phyloP scores from a whole-genome alignment of 257 asterid species.

The Solanum clarkiae region DNA sequence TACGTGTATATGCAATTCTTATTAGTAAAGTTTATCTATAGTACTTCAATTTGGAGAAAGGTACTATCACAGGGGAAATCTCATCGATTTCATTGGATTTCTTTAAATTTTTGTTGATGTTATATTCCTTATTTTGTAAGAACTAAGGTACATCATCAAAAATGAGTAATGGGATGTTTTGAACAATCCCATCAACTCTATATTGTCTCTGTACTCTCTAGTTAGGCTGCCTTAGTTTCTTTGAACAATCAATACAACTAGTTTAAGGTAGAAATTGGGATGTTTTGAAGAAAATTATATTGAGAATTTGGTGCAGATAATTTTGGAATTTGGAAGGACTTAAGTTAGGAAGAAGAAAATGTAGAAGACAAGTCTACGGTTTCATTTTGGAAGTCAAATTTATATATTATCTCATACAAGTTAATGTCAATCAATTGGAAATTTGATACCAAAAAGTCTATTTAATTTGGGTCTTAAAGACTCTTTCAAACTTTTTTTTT shows the following conservation, averaged over 20 bases:
- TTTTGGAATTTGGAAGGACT: background rate
- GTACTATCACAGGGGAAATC: background rate
- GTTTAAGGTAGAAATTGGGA: background rate
- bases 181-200: too few relatives aligned
- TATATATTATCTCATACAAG: background rate
- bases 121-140: too few relatives aligned
- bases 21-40: background rate
- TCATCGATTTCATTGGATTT: background rate
- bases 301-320: background rate
- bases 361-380: background rate
- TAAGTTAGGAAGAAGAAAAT: background rate
- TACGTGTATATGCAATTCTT: background rate
- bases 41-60: background rate
- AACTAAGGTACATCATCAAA: too few relatives aligned
- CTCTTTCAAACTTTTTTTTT: background rate
- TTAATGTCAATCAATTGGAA: background rate
- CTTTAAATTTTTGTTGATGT: background rate
- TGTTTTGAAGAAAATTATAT: background rate
- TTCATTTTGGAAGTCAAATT: background rate
- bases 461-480: background rate
- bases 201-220: background rate
- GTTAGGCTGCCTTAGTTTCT: background rate
- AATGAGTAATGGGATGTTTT: too few relatives aligned
- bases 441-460: background rate
- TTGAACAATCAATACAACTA: background rate